Evolutionary conservation across 345 rosid species (phyloP).

Genomic region (Salix arbutifolia): DNA sequence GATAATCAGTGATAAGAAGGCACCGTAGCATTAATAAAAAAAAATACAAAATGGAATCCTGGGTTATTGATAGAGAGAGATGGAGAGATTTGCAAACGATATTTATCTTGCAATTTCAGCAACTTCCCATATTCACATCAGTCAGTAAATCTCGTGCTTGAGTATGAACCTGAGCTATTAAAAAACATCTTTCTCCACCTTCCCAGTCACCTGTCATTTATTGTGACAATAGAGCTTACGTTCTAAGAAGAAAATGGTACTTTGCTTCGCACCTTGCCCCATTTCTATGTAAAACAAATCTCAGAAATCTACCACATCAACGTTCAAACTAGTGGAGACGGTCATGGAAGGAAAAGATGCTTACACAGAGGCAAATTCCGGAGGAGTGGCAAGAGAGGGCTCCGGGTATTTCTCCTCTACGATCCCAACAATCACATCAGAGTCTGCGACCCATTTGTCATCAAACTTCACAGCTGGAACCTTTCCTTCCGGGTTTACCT

Average conservation of each 20-base stretch:
- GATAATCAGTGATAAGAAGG: not conserved
- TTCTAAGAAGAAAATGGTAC: no score
- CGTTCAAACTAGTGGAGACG: not conserved
- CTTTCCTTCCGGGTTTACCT: constrained; percentile 77
- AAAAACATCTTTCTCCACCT: no score
- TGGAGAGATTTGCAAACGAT: not conserved
- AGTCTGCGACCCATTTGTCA: constrained; percentile 80
- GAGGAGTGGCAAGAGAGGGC: constrained; percentile 59
- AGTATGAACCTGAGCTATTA: no score
- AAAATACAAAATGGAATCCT: not conserved
- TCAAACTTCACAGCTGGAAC: constrained; percentile 72
- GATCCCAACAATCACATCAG: constrained; percentile 73
- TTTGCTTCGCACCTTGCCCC: no score
- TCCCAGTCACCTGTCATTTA: no score
- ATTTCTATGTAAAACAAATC: no score
- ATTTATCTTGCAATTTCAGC: not conserved
- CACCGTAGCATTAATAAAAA: not conserved
- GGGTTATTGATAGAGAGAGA: not conserved
- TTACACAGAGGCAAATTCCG: constrained; percentile 65
- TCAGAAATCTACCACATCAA: not conserved
- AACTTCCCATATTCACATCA: not conserved
- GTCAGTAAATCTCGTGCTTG: no score
- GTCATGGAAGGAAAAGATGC: not conserved
- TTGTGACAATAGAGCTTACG: no score
- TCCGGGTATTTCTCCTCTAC: constrained; percentile 85